phyloP scores from a whole-genome alignment of 495 filamentous ascomycete genomes.

The Penicillium coffeae region DNA sequence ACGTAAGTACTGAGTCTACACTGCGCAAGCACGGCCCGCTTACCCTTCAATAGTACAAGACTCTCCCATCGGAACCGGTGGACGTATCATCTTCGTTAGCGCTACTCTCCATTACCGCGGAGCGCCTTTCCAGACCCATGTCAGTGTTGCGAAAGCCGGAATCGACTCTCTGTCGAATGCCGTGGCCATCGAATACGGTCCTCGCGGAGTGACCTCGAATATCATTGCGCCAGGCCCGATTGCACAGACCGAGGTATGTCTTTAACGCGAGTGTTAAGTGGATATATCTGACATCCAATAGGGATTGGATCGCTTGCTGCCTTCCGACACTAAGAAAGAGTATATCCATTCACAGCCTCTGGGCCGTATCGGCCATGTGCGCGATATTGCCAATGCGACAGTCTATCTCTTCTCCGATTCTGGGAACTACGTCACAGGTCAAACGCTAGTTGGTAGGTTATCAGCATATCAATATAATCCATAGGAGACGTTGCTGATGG shows the following conservation, averaged over 20 bases:
- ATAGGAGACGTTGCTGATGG: slow-evolving; percentile 1
- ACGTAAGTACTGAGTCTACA: slow-evolving; percentile 25
- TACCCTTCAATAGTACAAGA: slow-evolving; percentile 24
- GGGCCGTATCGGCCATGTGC: slow-evolving; percentile 71
- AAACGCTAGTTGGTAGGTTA: slow-evolving; percentile 60
- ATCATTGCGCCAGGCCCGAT: slow-evolving; percentile 82
- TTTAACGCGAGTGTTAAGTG: no score
- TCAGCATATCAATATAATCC: neutral
- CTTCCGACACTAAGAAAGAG: slow-evolving; percentile 27
- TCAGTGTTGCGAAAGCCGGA: slow-evolving; percentile 83
- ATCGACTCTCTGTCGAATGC: slow-evolving; percentile 76
- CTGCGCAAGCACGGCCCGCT: neutral
- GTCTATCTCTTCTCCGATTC: slow-evolving; percentile 81
- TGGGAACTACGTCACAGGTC: slow-evolving; percentile 79
- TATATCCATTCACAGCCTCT: slow-evolving; percentile 53
- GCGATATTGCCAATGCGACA: slow-evolving; percentile 90
- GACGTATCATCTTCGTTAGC: slow-evolving; percentile 82
- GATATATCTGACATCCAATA: slow-evolving; percentile 5
- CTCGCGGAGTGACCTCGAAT: slow-evolving; percentile 83
- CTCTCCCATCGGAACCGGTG: slow-evolving; percentile 57
- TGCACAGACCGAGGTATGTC: slow-evolving; percentile 53
- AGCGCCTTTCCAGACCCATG: slow-evolving; percentile 79
- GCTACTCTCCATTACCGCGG: slow-evolving; percentile 88
- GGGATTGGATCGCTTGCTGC: slow-evolving; percentile 44
- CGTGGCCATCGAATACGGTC: slow-evolving; percentile 81